These are phyloP conservation scores for Butyriboletus loyo DNA, from an alignment of 768 basidiomycete species.

Conservation along the genomic window DNA sequence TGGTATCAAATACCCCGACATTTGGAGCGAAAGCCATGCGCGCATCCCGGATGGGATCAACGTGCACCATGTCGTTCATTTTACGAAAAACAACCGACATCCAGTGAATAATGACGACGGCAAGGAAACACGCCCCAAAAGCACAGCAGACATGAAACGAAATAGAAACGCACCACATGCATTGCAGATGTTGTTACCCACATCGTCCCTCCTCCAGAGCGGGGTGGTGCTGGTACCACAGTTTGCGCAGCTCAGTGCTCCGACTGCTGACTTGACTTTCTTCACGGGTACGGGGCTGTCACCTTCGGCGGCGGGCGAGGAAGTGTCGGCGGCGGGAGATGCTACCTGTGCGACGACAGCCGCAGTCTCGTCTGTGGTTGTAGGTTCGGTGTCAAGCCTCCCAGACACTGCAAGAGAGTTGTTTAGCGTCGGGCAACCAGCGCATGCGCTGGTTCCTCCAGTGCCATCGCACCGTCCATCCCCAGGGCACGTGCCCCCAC, in stretches of 20 bases:
- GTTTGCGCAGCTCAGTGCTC: constrained; percentile 81
- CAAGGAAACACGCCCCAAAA: constrained; percentile 19
- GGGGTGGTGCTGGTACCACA: constrained; percentile 90
- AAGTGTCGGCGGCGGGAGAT: constrained; percentile 33
- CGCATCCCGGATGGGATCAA: constrained; percentile 20
- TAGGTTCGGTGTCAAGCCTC: constrained; percentile 39
- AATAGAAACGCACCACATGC: constrained; percentile 73
- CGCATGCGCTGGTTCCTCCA: constrained; percentile 88
- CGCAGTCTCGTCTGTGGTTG: constrained; percentile 19
- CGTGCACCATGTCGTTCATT: constrained; percentile 17
- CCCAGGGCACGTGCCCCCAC: constrained; percentile 87
- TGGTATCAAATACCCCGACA: constrained; percentile 5
- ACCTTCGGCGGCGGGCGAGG: constrained; percentile 33
- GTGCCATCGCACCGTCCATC: constrained; percentile 98
- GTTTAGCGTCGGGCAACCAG: constrained; percentile 96
- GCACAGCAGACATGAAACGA: constrained; percentile 26
- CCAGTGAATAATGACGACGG: constrained; percentile 10
- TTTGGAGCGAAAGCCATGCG: constrained; percentile 20
- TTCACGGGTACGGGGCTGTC: constrained; percentile 32
- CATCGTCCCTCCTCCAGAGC: constrained; percentile 85
- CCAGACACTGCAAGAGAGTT: constrained; percentile 60
- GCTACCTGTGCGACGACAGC: constrained; percentile 14
- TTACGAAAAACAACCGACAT: constrained; percentile 19
- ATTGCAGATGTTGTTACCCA: constrained; percentile 93
- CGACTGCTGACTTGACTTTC: constrained; percentile 46